phyloP scores from a whole-genome alignment of 2,329 filamentous ascomycete species.

The Nigrograna mackinnonii region DNA sequence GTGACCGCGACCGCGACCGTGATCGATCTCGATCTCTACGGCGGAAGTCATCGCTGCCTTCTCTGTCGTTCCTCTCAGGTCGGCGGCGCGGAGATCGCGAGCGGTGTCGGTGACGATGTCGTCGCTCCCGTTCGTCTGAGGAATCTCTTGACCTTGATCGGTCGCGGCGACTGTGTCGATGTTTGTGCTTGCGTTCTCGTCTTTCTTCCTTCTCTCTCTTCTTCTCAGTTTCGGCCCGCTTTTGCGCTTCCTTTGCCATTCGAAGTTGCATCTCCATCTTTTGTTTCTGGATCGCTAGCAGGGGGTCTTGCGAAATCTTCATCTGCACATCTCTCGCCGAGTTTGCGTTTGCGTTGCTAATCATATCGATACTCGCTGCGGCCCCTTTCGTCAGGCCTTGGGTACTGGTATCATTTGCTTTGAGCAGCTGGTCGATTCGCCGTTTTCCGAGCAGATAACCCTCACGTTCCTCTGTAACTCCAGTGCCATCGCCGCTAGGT shows the following conservation, averaged over 20 bases:
- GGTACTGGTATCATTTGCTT: constrained; percentile 71
- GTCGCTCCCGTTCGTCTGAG: constrained; percentile 28
- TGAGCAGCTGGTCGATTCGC: constrained; percentile 83
- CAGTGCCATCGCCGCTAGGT: constrained; percentile 72
- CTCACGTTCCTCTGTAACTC: constrained; percentile 80
- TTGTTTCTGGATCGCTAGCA: constrained; percentile 90
- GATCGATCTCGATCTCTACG: constrained; percentile 23
- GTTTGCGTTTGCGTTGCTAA: constrained; percentile 66
- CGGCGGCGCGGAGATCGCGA: constrained; percentile 28
- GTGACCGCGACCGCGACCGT: constrained; percentile 15
- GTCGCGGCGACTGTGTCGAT: constrained; percentile 30
- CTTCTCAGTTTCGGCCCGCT: constrained; percentile 39
- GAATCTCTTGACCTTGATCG: constrained; percentile 37
- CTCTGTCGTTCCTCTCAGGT: constrained; percentile 22
- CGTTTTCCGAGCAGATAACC: constrained; percentile 91
- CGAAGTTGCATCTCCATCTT: constrained; percentile 67
- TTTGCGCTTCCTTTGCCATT: constrained; percentile 59
- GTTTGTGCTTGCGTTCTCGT: constrained; percentile 26
- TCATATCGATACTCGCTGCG: constrained; percentile 48
- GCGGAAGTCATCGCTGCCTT: constrained; percentile 11
- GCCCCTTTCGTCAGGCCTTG: constrained; percentile 71
- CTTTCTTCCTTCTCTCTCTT: constrained; percentile 40
- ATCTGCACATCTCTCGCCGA: constrained; percentile 76
- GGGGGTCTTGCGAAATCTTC: constrained; percentile 88
- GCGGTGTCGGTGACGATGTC: constrained; percentile 27